Conservation (phyloP, 2,329 filamentous ascomycete species). For the Fusarium bactridioides region DNA sequence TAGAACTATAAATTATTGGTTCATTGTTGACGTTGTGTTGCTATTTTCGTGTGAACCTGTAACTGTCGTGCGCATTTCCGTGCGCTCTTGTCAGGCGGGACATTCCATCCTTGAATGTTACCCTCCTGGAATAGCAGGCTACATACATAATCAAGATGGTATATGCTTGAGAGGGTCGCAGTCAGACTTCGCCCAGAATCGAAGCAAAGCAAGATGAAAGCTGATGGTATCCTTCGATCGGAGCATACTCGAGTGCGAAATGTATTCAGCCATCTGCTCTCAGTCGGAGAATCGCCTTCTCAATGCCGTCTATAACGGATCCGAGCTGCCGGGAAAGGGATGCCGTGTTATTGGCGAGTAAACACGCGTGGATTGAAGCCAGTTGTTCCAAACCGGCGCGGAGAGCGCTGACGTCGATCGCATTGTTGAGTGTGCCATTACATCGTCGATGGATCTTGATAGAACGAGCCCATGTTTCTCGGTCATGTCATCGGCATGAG, state of each 20-base stretch:
- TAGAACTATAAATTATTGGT: background rate
- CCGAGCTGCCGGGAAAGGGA: background rate
- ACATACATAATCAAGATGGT: background rate
- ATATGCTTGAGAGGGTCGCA: background rate
- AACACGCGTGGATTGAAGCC: background rate
- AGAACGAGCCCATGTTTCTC: background rate
- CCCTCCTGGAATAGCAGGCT: background rate
- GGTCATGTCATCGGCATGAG: background rate
- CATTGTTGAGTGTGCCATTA: background rate
- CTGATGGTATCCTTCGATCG: background rate
- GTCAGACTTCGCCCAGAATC: background rate
- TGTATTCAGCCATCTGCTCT: background rate
- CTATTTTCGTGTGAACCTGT: background rate
- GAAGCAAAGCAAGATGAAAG: background rate
- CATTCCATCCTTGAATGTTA: background rate
- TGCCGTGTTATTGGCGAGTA: background rate
- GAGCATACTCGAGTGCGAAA: background rate
- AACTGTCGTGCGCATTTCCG: background rate
- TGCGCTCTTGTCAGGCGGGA: background rate
- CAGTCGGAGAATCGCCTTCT: background rate
- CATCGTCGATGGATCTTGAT: background rate
- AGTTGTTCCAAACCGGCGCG: background rate
- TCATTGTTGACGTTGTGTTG: background rate
- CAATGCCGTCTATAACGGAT: background rate
- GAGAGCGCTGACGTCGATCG: background rate